phyloP scores from a whole-genome alignment of 768 basidiomycete genomes.

The Tremella fuciformis region DNA sequence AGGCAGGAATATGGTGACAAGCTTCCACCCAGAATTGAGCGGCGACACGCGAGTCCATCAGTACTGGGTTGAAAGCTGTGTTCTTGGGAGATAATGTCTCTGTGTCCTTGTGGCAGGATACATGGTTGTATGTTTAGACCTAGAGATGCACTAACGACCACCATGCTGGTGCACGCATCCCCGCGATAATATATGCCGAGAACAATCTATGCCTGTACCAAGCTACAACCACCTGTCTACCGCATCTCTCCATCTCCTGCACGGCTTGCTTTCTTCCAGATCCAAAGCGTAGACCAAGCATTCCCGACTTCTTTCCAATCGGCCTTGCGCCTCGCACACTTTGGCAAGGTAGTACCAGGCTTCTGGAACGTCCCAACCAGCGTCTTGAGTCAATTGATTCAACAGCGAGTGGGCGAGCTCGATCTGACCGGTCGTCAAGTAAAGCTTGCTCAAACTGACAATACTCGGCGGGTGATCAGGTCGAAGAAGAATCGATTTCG shows the following conservation, averaged over 20 bases:
- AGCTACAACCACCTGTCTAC: conserved; percentile 43
- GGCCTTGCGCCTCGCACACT: conserved; percentile 70
- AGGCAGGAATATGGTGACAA: conserved; percentile 78
- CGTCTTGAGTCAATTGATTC: conserved; percentile 68
- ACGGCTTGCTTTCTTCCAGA: conserved; percentile 52
- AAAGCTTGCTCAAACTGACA: conserved; percentile 72
- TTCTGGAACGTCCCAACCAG: conserved; percentile 87
- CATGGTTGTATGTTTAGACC: background rate
- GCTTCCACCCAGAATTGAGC: conserved; percentile 92
- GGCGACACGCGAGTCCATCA: conserved; percentile 84
- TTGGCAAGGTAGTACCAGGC: conserved; percentile 91
- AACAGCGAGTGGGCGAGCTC: conserved; percentile 82
- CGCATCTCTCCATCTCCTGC: conserved; percentile 44
- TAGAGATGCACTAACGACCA: conserved; percentile 3
- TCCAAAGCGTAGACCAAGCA: conserved; percentile 67
- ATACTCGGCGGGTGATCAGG: conserved; percentile 73
- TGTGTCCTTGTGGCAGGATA: background rate
- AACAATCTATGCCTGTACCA: background rate
- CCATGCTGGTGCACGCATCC: background rate
- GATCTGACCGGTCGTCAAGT: conserved; percentile 63
- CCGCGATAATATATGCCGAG: background rate
- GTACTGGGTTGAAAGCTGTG: conserved; percentile 77
- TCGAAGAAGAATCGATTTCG: conserved; percentile 84
- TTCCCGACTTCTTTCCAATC: conserved; percentile 65
- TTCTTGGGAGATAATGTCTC: conserved; percentile 49